These are phyloP conservation scores for Fusarium oxysporum DNA, from an alignment of 2,329 filamentous ascomycete species.

Conservation along the genomic window DNA sequence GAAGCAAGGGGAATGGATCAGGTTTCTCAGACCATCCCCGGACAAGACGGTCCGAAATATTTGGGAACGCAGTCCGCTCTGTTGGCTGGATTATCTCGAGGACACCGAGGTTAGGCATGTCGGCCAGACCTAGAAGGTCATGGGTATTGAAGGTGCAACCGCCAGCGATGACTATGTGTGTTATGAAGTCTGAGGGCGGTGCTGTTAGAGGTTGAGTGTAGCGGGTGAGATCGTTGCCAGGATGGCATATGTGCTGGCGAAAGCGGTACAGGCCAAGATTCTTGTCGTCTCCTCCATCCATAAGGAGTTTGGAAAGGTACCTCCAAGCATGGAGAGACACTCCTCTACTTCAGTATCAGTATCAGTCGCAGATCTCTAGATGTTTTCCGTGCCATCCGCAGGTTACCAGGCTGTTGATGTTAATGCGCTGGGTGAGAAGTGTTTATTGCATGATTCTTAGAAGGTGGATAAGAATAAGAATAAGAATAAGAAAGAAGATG, in stretches of 20 bases:
- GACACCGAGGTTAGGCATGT: constrained; percentile 60
- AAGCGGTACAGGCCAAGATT: constrained; percentile 54
- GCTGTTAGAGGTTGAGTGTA: constrained; percentile 55
- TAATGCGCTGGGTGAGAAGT: too few species aligned
- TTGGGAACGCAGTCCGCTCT: constrained; percentile 49
- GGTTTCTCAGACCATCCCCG: constrained; percentile 57
- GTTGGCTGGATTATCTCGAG: constrained; percentile 59
- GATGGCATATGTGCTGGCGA: constrained; percentile 54
- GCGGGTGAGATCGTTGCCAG: constrained; percentile 48
- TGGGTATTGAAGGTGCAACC: constrained; percentile 50
- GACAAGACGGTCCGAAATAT: constrained; percentile 59
- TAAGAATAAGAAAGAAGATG: too few species aligned
- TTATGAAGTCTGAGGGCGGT: constrained; percentile 53
- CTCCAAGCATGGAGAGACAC: constrained; percentile 56
- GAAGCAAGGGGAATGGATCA: constrained; percentile 59
- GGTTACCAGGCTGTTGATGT: background rate
- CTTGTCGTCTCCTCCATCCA: constrained; percentile 49
- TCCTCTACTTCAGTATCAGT: constrained; percentile 41
- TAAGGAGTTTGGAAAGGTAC: constrained; percentile 51
- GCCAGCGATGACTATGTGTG: constrained; percentile 55
- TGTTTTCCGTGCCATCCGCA: background rate
- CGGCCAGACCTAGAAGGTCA: constrained; percentile 56
- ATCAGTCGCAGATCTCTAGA: background rate
- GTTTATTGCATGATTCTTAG: too few species aligned
- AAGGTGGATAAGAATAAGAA: too few species aligned